Conservation (phyloP, 2,329 filamentous ascomycete genomes). For the Coniella lustricola region DNA sequence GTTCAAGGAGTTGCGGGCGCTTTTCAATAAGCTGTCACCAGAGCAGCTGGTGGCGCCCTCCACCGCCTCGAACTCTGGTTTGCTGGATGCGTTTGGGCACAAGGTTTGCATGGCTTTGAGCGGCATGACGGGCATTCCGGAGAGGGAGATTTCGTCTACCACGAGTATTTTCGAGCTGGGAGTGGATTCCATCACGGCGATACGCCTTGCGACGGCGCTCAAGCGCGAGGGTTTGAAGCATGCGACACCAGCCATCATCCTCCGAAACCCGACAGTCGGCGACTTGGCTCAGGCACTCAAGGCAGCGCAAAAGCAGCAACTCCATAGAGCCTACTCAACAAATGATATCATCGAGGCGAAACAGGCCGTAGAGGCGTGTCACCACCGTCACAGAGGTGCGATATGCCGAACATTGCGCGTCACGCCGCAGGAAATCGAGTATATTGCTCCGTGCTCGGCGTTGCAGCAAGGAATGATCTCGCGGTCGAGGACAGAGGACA, state of each 20-base stretch:
- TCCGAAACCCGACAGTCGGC: constrained; percentile 51
- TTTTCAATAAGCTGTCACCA: constrained; percentile 57
- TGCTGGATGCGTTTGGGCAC: constrained; percentile 30
- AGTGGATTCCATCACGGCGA: constrained; percentile 79
- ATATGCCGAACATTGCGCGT: constrained; percentile 48
- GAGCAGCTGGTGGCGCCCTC: constrained; percentile 55
- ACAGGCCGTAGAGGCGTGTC: constrained; percentile 57
- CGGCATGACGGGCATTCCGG: constrained; percentile 40
- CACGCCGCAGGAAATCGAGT: constrained; percentile 52
- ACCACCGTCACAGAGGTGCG: constrained; percentile 50
- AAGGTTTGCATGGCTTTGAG: constrained; percentile 48
- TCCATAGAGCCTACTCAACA: constrained; percentile 8
- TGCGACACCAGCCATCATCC: constrained; percentile 58
- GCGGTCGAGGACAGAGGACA: constrained; percentile 50
- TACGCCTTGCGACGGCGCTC: constrained; percentile 59
- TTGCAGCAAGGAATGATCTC: constrained; percentile 83
- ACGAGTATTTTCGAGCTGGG: constrained; percentile 80
- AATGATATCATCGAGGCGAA: constrained; percentile 38
- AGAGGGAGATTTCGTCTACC: constrained; percentile 37
- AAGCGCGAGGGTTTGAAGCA: constrained; percentile 53
- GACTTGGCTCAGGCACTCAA: constrained; percentile 37
- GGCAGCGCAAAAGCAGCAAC: constrained; percentile 3
- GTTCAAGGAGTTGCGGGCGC: constrained; percentile 55
- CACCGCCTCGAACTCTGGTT: constrained; percentile 19
- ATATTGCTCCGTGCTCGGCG: constrained; percentile 74